Percentiles rank a stretch among this genome's conserved stretches.
These are phyloP conservation scores for Colletotrichum incanum DNA, from an alignment of 2,329 filamentous ascomycete species.

Conservation along the genomic window DNA sequence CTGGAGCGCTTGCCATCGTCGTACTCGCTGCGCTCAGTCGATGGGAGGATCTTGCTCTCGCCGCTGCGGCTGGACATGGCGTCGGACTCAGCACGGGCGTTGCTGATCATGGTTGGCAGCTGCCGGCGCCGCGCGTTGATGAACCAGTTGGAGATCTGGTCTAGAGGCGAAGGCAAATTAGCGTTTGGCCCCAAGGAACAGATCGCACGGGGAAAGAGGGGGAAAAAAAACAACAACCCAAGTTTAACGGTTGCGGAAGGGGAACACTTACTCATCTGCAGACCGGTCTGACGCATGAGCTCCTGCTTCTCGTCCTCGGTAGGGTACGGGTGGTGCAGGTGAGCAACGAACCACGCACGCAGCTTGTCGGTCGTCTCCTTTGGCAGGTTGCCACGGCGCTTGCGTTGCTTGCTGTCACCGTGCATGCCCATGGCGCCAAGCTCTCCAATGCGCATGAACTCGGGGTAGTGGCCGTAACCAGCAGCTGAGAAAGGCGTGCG, in stretches of 20 bases:
- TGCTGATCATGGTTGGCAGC: constrained; percentile 72
- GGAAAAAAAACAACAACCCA: background rate
- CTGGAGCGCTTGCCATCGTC: constrained; percentile 55
- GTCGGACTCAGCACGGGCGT: constrained; percentile 67
- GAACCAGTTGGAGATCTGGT: constrained; percentile 86
- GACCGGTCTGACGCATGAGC: constrained; percentile 81
- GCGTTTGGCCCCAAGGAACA: constrained; percentile 40
- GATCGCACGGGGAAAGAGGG: background rate
- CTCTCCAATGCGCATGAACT: constrained; percentile 61
- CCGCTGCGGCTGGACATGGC: constrained; percentile 54
- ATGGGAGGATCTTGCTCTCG: constrained; percentile 57
- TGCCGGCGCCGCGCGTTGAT: constrained; percentile 82
- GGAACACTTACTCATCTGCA: constrained; percentile 80
- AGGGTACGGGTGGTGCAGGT: constrained; percentile 86
- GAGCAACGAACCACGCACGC: constrained; percentile 83
- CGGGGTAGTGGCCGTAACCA: constrained; percentile 59
- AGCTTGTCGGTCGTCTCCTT: constrained; percentile 90
- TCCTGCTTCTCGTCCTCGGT: constrained; percentile 85
- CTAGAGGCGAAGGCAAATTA: constrained; percentile 53
- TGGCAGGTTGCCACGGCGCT: constrained; percentile 87
- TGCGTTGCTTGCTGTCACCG: constrained; percentile 68
- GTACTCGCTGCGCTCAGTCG: constrained; percentile 58
- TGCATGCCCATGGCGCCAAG: constrained; percentile 55
- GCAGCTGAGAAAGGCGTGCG: constrained; percentile 60
- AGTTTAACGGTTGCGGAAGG: constrained; percentile 21